A percentile compares a stretch with the other conserved stretches of the same genome.
These are phyloP conservation scores for Pezicula radicicola DNA, from an alignment of 2,329 filamentous ascomycete genomes.

Conservation along the genomic window DNA sequence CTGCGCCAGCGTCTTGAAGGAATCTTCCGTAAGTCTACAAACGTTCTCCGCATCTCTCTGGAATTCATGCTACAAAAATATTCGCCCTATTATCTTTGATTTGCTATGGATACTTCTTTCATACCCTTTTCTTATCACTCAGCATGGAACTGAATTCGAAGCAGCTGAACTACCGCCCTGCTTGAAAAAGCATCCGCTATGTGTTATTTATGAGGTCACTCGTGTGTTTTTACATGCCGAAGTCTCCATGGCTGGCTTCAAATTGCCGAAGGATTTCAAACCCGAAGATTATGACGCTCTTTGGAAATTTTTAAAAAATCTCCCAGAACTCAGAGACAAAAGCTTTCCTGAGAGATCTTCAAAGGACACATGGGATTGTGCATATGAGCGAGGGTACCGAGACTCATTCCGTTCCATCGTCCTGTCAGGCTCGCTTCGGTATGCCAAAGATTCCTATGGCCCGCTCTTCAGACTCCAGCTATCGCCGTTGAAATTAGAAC, in stretches of 20 bases:
- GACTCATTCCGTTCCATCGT: constrained; percentile 37
- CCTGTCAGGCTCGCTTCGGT: constrained; percentile 40
- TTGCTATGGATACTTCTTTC: not conserved
- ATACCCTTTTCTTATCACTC: not conserved
- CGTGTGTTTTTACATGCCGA: constrained; percentile 23
- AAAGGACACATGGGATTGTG: constrained; percentile 39
- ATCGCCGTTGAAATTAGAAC: constrained; percentile 44
- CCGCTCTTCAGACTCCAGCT: constrained; percentile 45
- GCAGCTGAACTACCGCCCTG: constrained; percentile 17
- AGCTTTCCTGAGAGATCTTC: constrained; percentile 45
- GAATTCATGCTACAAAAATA: not conserved
- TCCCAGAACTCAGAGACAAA: constrained; percentile 40
- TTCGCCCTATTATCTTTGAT: not conserved
- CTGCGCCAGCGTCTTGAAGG: constrained; percentile 8
- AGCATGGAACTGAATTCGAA: not conserved
- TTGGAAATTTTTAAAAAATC: constrained; percentile 35
- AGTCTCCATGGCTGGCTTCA: constrained; percentile 16
- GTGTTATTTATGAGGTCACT: constrained; percentile 26
- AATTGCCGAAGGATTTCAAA: constrained; percentile 1
- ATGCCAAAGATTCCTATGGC: constrained; percentile 29
- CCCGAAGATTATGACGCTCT: constrained; percentile 44
- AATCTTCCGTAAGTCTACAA: constrained; percentile 14
- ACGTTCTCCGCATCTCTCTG: not conserved
- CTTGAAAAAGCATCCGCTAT: constrained; percentile 13
- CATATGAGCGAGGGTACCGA: constrained; percentile 12